These are phyloP conservation scores for Melocanna baccifera DNA, from an alignment of 176 grass and related monocot species.

Conservation along the genomic window DNA sequence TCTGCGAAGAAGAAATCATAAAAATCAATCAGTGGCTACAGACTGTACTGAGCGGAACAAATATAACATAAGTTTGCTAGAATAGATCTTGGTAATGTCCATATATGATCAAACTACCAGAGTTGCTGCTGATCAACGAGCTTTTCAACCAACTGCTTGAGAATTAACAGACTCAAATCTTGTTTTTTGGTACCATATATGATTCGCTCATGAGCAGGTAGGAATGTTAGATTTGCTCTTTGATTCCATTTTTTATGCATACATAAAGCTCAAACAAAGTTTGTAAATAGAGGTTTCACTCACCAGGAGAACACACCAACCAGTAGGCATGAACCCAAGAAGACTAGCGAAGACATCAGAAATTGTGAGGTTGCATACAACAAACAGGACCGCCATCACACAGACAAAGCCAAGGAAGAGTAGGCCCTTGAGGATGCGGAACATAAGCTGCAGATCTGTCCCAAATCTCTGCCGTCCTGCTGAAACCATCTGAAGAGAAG, in stretches of 20 bases:
- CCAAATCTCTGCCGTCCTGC: conserved; percentile 41
- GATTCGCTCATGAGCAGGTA: background rate
- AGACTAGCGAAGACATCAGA: conserved; percentile 76
- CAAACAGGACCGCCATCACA: conserved; percentile 90
- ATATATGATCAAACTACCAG: background rate
- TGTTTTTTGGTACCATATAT: background rate
- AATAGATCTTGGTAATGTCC: background rate
- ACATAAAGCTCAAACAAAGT: background rate
- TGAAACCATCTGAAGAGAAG: conserved; percentile 61
- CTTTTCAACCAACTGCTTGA: background rate
- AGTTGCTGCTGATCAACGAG: background rate
- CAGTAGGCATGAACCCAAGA: conserved; percentile 82
- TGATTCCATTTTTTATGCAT: background rate
- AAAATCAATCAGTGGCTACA: background rate
- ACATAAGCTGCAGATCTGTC: conserved; percentile 88
- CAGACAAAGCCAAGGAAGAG: conserved; percentile 88
- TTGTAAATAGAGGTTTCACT: conserved; percentile 34
- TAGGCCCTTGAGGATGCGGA: conserved; percentile 91
- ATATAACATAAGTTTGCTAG: background rate
- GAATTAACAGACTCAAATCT: background rate
- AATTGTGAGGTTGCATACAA: conserved; percentile 59
- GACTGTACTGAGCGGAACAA: background rate
- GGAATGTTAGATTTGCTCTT: background rate
- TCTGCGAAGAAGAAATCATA: conserved; percentile 37
- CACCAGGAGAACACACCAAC: conserved; percentile 93